Evolutionary conservation across 1,284 basidiomycete genomes (phyloP).

Genomic region (Schizopora paradoxa): DNA sequence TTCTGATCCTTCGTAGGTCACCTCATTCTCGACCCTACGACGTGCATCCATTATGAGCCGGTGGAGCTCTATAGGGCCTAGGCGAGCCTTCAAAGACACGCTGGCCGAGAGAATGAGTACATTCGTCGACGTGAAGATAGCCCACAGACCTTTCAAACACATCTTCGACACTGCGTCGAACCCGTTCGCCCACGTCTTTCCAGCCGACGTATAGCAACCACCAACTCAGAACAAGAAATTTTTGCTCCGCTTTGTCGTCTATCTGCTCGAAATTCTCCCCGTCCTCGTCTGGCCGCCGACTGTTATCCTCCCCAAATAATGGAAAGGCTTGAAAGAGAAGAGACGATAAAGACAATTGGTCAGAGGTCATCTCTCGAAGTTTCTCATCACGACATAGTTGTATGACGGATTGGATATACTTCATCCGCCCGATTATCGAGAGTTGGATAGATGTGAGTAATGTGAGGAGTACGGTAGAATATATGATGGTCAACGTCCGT

Average conservation of each 20-base stretch:
- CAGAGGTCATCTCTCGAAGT: conserved; percentile 40
- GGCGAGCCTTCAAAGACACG: conserved; percentile 72
- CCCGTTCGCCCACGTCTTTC: conserved; percentile 73
- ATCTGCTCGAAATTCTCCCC: conserved; percentile 29
- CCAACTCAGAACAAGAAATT: conserved; percentile 84
- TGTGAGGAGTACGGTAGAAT: conserved; percentile 75
- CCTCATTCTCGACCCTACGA: conserved; percentile 65
- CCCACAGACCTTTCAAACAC: conserved; percentile 77
- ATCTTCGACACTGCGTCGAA: conserved; percentile 70
- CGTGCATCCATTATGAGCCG: conserved; percentile 66
- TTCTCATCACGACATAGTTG: conserved; percentile 60
- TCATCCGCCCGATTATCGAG: conserved; percentile 74
- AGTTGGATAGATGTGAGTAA: conserved; percentile 82
- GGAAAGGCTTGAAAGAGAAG: conserved; percentile 27
- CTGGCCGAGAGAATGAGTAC: conserved; percentile 32
- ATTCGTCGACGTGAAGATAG: conserved; percentile 38
- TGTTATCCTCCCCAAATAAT: conserved; percentile 23
- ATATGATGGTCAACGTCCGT: conserved; percentile 78
- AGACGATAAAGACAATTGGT: conserved; percentile 35
- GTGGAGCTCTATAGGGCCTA: conserved; percentile 64
- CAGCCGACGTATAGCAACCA: conserved; percentile 89
- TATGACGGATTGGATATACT: conserved; percentile 72
- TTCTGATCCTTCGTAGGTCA: conserved; percentile 57
- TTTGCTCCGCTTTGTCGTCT: conserved; percentile 56
- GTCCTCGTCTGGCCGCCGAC: conserved; percentile 19